Conservation (phyloP, 768 basidiomycete species). For the Mycena kentingensis region DNA sequence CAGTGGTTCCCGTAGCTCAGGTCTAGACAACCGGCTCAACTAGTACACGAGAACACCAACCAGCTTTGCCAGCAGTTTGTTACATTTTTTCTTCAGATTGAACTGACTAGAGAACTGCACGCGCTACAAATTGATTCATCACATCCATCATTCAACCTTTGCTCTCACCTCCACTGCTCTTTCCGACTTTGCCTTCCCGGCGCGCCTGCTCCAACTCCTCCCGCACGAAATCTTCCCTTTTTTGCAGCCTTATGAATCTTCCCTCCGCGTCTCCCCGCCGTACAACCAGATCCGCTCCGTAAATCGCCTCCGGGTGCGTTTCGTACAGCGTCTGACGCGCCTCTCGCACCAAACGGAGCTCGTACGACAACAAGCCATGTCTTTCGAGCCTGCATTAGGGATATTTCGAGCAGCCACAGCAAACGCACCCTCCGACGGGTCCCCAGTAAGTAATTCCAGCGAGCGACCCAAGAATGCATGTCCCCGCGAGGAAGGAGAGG, state of each 20-base stretch:
- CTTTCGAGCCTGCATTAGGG: no score
- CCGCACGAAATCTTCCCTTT: slow-evolving; percentile 56
- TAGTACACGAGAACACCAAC: no score
- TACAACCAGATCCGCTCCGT: slow-evolving; percentile 52
- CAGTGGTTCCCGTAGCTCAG: no score
- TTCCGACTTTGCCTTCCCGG: background rate
- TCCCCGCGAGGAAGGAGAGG: slow-evolving; percentile 82
- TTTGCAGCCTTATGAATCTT: slow-evolving; percentile 61
- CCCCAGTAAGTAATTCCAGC: slow-evolving; percentile 88
- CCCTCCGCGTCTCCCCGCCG: slow-evolving; percentile 41
- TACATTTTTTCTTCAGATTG: no score
- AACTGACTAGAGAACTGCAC: no score
- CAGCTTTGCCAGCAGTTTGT: no score
- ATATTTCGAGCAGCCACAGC: no score
- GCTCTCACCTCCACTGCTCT: no score
- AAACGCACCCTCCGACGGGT: slow-evolving; percentile 77
- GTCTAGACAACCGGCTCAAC: no score
- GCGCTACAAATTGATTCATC: no score
- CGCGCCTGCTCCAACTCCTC: slow-evolving; percentile 45
- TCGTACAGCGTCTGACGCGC: slow-evolving; percentile 36
- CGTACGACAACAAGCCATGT: slow-evolving; percentile 66
- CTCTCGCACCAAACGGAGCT: slow-evolving; percentile 61
- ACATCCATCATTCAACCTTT: no score
- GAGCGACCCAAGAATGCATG: slow-evolving; percentile 86
- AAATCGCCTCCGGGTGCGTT: slow-evolving; percentile 32